These are phyloP conservation scores for Boletellus sp. DNA, from an alignment of 768 basidiomycete species.

Conservation along the genomic window DNA sequence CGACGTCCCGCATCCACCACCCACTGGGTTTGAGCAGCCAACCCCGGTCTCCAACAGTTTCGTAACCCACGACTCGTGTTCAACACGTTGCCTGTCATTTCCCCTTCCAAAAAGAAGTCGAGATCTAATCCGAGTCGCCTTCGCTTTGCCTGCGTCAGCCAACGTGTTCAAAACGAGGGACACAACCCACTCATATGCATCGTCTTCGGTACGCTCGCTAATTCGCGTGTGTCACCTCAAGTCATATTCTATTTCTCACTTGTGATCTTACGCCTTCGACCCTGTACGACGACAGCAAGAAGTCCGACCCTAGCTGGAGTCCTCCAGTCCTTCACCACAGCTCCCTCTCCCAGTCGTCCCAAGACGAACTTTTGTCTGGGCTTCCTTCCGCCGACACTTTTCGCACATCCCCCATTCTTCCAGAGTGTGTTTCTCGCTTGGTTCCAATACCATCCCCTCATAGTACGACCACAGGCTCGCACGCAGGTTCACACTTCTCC, in stretches of 20 bases:
- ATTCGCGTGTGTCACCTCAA: conserved; percentile 27
- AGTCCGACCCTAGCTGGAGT: conserved; percentile 62
- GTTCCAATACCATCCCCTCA: conserved; percentile 8
- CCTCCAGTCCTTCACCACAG: conserved; percentile 36
- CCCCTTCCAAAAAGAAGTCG: conserved; percentile 19
- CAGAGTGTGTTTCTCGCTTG: conserved; percentile 57
- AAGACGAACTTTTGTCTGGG: conserved; percentile 45
- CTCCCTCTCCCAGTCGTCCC: conserved; percentile 29
- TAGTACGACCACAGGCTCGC: conserved; percentile 53
- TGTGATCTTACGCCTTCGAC: conserved; percentile 22
- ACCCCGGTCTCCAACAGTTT: conserved; percentile 8
- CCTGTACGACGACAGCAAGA: conserved; percentile 54
- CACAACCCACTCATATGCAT: conserved; percentile 50
- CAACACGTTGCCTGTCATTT: conserved; percentile 64
- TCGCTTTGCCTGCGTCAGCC: conserved; percentile 30
- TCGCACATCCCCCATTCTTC: conserved; percentile 81
- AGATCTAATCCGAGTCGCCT: conserved; percentile 33
- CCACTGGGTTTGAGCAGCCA: no score
- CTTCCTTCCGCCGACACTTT: conserved; percentile 73
- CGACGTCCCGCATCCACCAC: no score
- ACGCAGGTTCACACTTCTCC: conserved; percentile 77
- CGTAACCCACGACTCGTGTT: conserved; percentile 60
- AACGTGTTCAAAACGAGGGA: conserved; percentile 73
- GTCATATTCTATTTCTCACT: conserved; percentile 18
- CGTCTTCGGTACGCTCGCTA: conserved; percentile 70